Evolutionary conservation across 2,329 filamentous ascomycete genomes (phyloP).

Genomic region (Cordyceps tenuipes): DNA sequence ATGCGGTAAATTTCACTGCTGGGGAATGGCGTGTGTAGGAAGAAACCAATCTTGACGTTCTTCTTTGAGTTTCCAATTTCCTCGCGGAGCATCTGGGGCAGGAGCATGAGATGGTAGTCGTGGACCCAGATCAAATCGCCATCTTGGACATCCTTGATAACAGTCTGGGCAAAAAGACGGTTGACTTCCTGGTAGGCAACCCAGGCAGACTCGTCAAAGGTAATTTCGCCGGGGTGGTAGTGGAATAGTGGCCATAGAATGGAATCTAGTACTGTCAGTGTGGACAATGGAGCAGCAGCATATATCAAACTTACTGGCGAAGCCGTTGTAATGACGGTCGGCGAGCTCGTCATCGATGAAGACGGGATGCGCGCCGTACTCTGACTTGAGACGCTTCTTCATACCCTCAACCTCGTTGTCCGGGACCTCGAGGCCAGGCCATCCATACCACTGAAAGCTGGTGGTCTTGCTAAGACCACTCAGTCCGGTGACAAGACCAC

Average conservation of each 20-base stretch:
- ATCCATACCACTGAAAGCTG: slow-evolving; percentile 97
- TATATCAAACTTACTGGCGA: slow-evolving; percentile 65
- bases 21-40: slow-evolving; percentile 94
- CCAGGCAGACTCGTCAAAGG: slow-evolving; percentile 94
- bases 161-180: slow-evolving; percentile 78
- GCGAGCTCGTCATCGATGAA: slow-evolving; percentile 91
- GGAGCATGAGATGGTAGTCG: slow-evolving; percentile 96
- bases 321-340: slow-evolving; percentile 95
- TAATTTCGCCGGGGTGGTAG: slow-evolving; percentile 97
- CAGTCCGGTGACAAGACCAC: slow-evolving; percentile 86
- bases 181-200: slow-evolving; percentile 89
- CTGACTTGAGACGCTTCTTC: slow-evolving; percentile 69
- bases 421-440: slow-evolving; percentile 88
- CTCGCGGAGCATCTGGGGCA: slow-evolving; percentile 90
- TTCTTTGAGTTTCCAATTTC: slow-evolving; percentile 73
- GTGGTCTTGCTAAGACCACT: slow-evolving; percentile 88
- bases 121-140: slow-evolving; percentile 97
- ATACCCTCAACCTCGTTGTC: slow-evolving; percentile 70
- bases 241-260: slow-evolving; percentile 99
- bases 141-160: slow-evolving; percentile 81
- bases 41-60: slow-evolving; percentile 97
- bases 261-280: slow-evolving; percentile 53
- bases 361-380: slow-evolving; percentile 83
- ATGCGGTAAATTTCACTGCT: slow-evolving; percentile 97
- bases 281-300: background rate